A percentile compares a stretch with the other conserved stretches of the same genome.
These are phyloP conservation scores for Knoxia roxburghii DNA, from an alignment of 257 asterid genomes.

Conservation along the genomic window DNA sequence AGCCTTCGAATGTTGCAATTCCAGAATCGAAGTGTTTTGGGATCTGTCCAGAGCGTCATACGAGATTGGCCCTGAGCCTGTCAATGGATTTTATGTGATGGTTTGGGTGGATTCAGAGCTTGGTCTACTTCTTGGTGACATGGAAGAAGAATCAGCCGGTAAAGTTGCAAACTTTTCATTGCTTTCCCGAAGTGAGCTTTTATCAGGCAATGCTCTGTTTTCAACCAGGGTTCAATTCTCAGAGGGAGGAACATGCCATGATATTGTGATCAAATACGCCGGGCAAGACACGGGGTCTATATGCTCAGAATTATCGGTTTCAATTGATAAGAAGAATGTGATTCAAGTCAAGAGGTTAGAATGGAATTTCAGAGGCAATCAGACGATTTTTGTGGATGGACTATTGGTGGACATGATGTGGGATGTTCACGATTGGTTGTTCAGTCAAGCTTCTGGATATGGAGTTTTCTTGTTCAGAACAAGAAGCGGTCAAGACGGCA, in stretches of 20 bases:
- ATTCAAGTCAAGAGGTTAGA: slow-evolving; percentile 57
- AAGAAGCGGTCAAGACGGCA: slow-evolving; percentile 64
- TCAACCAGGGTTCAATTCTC: slow-evolving; percentile 54
- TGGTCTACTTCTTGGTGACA: slow-evolving; percentile 47
- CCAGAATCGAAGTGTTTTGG: slow-evolving; percentile 50
- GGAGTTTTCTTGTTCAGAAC: slow-evolving; percentile 75
- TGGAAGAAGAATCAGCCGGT: slow-evolving; percentile 28
- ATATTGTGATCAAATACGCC: slow-evolving; percentile 39
- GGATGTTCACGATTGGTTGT: slow-evolving; percentile 80
- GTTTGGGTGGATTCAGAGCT: slow-evolving; percentile 44
- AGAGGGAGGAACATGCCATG: slow-evolving; percentile 50
- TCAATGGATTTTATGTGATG: slow-evolving; percentile 38
- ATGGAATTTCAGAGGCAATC: slow-evolving; percentile 92
- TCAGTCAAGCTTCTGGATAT: slow-evolving; percentile 28
- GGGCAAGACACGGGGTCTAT: slow-evolving; percentile 30
- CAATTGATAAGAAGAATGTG: slow-evolving; percentile 58
- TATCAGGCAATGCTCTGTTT: slow-evolving; percentile 40
- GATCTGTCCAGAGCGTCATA: slow-evolving; percentile 54
- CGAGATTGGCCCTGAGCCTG: slow-evolving; percentile 61
- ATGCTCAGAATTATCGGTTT: slow-evolving; percentile 33
- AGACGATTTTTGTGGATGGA: slow-evolving; percentile 68
- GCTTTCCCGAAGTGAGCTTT: slow-evolving; percentile 44
- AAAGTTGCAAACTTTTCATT: slow-evolving; percentile 25
- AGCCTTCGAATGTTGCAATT: slow-evolving; percentile 27
- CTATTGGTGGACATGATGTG: slow-evolving; percentile 79